Conservation (phyloP, 2,329 filamentous ascomycete genomes). For the Aureobasidium subglaciale region DNA sequence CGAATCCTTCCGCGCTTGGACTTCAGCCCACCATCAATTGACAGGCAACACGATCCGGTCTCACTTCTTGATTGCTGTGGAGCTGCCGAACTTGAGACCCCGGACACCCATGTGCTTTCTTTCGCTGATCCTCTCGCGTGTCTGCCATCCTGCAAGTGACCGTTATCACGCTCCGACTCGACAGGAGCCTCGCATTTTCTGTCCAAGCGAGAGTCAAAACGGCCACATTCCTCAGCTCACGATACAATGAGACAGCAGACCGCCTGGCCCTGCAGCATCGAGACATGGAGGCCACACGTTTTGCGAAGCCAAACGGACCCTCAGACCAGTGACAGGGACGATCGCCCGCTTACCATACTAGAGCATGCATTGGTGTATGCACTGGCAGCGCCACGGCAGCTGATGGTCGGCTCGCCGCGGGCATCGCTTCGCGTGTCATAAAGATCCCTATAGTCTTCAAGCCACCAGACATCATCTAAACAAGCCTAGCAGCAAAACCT, state of each 20-base stretch:
- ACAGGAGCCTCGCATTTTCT: not conserved
- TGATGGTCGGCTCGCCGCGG: not conserved
- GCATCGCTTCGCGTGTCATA: slow-evolving; percentile 6
- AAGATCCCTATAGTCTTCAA: not conserved
- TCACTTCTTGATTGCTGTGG: not conserved
- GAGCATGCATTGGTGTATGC: slow-evolving; percentile 8
- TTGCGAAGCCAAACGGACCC: not conserved
- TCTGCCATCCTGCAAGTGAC: not conserved
- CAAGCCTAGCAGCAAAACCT: not conserved
- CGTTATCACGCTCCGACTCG: not conserved
- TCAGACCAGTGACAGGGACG: slow-evolving; percentile 9
- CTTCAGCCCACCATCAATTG: not conserved
- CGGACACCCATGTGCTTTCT: too few relatives aligned
- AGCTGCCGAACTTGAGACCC: not conserved
- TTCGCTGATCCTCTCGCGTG: not conserved
- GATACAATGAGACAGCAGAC: too few relatives aligned
- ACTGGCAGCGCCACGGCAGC: not conserved
- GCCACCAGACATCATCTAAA: not conserved
- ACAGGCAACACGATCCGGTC: not conserved
- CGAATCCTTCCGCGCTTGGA: slow-evolving; percentile 7
- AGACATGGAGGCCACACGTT: not conserved
- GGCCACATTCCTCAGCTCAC: not conserved
- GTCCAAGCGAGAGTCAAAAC: slow-evolving; percentile 9
- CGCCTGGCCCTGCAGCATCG: not conserved
- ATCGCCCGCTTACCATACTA: slow-evolving; percentile 6